A percentile compares a stretch with the other conserved stretches of the same genome.
These are phyloP conservation scores for Aspergillus nidulans DNA, from an alignment of 495 filamentous ascomycete genomes.

Conservation along the genomic window DNA sequence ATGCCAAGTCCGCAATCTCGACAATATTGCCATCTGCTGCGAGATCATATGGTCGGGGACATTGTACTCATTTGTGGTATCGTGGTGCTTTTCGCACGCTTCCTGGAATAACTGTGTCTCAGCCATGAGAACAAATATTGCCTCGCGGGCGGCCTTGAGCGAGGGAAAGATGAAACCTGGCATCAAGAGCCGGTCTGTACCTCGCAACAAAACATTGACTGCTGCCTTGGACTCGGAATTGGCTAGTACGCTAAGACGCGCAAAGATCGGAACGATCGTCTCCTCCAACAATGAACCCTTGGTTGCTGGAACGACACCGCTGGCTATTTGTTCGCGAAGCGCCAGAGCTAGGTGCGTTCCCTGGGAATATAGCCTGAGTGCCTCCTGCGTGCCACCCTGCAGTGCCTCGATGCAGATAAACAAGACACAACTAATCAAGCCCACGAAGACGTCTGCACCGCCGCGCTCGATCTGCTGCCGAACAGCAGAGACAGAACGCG, in stretches of 20 bases:
- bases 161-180: slow-evolving; percentile 17
- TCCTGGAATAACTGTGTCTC: slow-evolving; percentile 23
- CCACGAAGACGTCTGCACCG: slow-evolving; percentile 27
- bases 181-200: neutral
- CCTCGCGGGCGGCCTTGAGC: slow-evolving; percentile 30
- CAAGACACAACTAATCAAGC: slow-evolving; percentile 51
- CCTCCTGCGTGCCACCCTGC: slow-evolving; percentile 32
- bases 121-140: slow-evolving; percentile 23
- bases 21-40: slow-evolving; percentile 10
- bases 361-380: slow-evolving; percentile 32
- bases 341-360: slow-evolving; percentile 30
- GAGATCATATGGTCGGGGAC: slow-evolving; percentile 9
- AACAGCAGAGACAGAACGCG: slow-evolving; percentile 46
- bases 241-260: slow-evolving; percentile 23
- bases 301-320: slow-evolving; percentile 10
- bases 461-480: slow-evolving; percentile 39
- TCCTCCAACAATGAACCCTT: slow-evolving; percentile 24
- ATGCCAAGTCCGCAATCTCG: slow-evolving; percentile 21
- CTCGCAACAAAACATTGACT: slow-evolving; percentile 12
- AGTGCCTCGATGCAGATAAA: slow-evolving; percentile 58
- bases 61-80: neutral
- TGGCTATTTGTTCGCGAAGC: slow-evolving; percentile 24
- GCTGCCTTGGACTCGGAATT: slow-evolving; percentile 12
- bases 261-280: slow-evolving; percentile 36
- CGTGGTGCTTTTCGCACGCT: slow-evolving; percentile 14